phyloP scores from a whole-genome alignment of 2,329 filamentous ascomycete genomes.

The Pezicula neosporulosa region DNA sequence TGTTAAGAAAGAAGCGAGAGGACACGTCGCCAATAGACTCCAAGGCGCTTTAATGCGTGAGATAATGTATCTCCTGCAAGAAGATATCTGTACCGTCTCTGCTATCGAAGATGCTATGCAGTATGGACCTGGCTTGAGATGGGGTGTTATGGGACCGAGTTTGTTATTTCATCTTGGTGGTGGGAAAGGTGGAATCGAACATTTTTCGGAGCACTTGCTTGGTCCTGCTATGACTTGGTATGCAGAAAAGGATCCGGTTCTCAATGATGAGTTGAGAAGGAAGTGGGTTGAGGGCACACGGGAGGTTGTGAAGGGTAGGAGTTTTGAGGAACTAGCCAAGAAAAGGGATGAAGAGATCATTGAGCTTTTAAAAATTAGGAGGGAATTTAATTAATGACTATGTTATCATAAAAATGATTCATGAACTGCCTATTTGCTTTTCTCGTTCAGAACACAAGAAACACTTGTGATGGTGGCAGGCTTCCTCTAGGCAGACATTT shows the following conservation, averaged over 20 bases:
- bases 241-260: slow-evolving; percentile 14
- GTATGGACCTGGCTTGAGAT: slow-evolving; percentile 4
- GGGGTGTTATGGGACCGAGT: slow-evolving; percentile 4
- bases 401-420: too few relatives aligned
- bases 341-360: background rate
- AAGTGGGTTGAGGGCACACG: slow-evolving; percentile 13
- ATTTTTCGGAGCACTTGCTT: slow-evolving; percentile 16
- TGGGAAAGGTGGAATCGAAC: background rate
- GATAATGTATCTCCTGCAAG: slow-evolving; percentile 30
- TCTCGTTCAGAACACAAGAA: too few relatives aligned
- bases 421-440: too few relatives aligned
- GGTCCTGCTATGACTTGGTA: slow-evolving; percentile 19
- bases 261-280: slow-evolving; percentile 14
- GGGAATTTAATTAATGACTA: background rate
- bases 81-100: slow-evolving; percentile 27
- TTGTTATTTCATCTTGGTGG: slow-evolving; percentile 1
- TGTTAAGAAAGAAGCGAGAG: slow-evolving; percentile 37
- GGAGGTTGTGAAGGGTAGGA: background rate
- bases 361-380: background rate
- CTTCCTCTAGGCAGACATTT: too few relatives aligned
- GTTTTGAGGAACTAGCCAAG: background rate
- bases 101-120: slow-evolving; percentile 21
- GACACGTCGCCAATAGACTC: slow-evolving; percentile 42
- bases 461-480: too few relatives aligned
- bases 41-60: slow-evolving; percentile 36